Percentiles rank a stretch among this genome's conserved stretches.
These are phyloP conservation scores for Takakia lepidozioides DNA, from an alignment of 225 moss, liverwort and hornwort genomes.

Conservation along the genomic window DNA sequence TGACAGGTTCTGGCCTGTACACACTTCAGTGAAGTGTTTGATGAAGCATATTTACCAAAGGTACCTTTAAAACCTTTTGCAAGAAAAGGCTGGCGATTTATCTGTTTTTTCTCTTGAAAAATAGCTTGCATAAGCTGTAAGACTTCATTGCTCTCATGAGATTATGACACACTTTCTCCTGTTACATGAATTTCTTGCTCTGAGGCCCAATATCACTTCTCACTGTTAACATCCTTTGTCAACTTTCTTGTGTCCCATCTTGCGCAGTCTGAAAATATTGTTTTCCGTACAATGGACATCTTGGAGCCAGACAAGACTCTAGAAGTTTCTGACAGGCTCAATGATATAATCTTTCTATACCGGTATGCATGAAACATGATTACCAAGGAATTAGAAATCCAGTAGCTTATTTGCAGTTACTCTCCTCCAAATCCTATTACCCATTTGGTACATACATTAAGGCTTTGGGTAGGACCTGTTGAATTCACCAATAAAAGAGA, in stretches of 20 bases:
- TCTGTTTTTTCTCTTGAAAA: too few relatives aligned
- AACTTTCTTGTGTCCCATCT: neutral
- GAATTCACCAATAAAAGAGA: too few relatives aligned
- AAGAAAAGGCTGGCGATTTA: too few relatives aligned
- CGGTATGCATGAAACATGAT: conserved; percentile 25
- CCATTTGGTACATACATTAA: too few relatives aligned
- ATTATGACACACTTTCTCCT: too few relatives aligned
- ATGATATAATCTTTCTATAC: conserved; percentile 76
- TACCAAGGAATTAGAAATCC: neutral
- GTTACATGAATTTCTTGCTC: too few relatives aligned
- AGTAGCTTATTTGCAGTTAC: neutral
- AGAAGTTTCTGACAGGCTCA: conserved; percentile 13
- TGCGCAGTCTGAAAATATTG: conserved; percentile 60
- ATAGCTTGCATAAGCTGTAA: too few relatives aligned
- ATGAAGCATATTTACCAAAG: conserved; percentile 56
- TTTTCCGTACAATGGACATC: conserved; percentile 74
- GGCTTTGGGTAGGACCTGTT: too few relatives aligned
- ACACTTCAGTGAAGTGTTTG: conserved; percentile 78
- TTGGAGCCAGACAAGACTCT: conserved; percentile 41
- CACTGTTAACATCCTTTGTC: neutral
- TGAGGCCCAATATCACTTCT: neutral
- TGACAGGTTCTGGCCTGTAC: conserved; percentile 77
- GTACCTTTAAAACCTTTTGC: conserved; percentile 33
- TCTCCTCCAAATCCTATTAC: neutral
- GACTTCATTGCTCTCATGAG: too few relatives aligned